Evolutionary conservation across 2,329 filamentous ascomycete genomes (phyloP).

Genomic region (Claviceps capensis): DNA sequence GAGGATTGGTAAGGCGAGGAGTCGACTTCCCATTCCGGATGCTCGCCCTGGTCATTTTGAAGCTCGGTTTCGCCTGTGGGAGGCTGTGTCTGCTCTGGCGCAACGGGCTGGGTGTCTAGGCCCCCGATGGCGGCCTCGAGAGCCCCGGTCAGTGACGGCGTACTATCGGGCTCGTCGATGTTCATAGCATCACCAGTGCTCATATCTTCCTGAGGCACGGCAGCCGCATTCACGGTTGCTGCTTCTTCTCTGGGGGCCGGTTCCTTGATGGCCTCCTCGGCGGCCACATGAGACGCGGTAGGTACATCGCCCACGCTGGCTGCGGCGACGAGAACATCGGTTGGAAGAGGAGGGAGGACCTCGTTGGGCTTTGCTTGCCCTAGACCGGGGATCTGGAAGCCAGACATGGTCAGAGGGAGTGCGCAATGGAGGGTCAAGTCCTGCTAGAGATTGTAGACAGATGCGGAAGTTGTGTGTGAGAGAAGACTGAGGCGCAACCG

Average conservation of each 20-base stretch:
- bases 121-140: constrained; percentile 31
- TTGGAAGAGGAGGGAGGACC: constrained; percentile 23
- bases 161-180: constrained; percentile 21
- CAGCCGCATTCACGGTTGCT: not conserved
- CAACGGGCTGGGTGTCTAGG: constrained; percentile 10
- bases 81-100: constrained; percentile 7
- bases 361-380: constrained; percentile 30
- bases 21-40: constrained; percentile 76
- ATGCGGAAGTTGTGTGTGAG: too few relatives aligned
- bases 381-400: constrained; percentile 29
- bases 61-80: constrained; percentile 9
- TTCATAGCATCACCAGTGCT: constrained; percentile 23
- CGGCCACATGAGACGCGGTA: not conserved
- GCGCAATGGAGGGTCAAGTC: too few relatives aligned
- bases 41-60: constrained; percentile 23
- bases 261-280: not conserved
- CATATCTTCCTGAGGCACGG: not conserved
- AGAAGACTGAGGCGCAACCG: too few relatives aligned
- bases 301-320: constrained; percentile 12
- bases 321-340: constrained; percentile 18
- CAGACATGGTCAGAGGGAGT: constrained; percentile 19
- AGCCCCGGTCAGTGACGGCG: constrained; percentile 26
- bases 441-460: too few relatives aligned
- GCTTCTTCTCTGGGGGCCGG: not conserved
- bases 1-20: constrained; percentile 65